Evolutionary conservation across 2,329 filamentous ascomycete genomes (phyloP), one percentile per base, ranked within the genome.

Genomic region (Neofusicoccum parvum): DNA sequence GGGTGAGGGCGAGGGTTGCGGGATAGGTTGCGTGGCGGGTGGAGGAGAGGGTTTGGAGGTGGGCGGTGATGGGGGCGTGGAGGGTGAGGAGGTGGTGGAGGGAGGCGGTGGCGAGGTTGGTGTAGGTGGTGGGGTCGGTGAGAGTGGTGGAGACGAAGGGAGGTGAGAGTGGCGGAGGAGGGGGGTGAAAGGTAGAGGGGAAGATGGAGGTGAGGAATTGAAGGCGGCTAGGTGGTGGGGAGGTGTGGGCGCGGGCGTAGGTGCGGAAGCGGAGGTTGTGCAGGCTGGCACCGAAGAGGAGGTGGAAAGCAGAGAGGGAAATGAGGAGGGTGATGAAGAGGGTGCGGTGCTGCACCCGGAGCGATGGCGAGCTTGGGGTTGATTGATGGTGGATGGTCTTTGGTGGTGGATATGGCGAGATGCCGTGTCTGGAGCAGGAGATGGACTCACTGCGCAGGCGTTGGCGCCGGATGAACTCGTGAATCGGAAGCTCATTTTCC

Each of bases 391-490:
- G 23, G 20, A 20, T 45, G 15, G 7, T 45, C 1, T 12, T 27
- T 2, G 54, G 23, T 36, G 54, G 54, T 9, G 27, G 23, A 17
- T 12, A 1, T 14, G 54, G 20, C 1, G 54, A 46, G 39, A 43
- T 11, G 53, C 20, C 6, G 14, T 20, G 36, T 3, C 7, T 36
- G 12, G 3, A 39, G 5, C 53, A 56, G 5, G 17, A 23, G 12
- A 59, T 59, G 23, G 23, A 43, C 7, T 59, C 27, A 11, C 12
- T 45, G 41, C 56, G 56, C 14, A 60, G 56, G 41, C 43, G 56
- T 48, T 60, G 41, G 27, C 56, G 41, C 41, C 43, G 32, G 43
- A 60, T 60, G 56, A 60, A 48, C 11, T 60, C 56, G 15, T 48
- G 56, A 15, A 60, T 37, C 20, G 56, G 43, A 10, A 48, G 56